Evolutionary conservation across 495 filamentous ascomycete species (phyloP).

Genomic region (Paragyromitra xinjiangensis): DNA sequence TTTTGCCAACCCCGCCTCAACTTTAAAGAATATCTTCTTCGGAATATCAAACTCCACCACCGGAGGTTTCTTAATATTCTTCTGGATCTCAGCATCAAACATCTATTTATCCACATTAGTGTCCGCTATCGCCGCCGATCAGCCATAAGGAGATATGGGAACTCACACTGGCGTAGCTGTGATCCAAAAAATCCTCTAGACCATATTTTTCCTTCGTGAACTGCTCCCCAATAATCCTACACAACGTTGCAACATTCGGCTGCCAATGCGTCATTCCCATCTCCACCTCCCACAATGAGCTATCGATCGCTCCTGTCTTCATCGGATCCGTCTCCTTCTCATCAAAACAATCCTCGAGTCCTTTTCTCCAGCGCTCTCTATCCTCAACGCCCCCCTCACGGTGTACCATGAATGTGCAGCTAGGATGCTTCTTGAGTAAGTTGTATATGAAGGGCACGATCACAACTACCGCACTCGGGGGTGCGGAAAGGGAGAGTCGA

Average conservation of each 20-base stretch:
- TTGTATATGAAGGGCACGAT: slow-evolving; percentile 96
- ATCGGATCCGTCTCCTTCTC: slow-evolving; percentile 79
- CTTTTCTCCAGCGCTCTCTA: slow-evolving; percentile 68
- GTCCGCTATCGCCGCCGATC: not conserved
- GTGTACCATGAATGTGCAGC: slow-evolving; percentile 95
- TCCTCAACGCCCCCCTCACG: slow-evolving; percentile 70
- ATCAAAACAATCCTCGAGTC: slow-evolving; percentile 82
- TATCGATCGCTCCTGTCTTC: slow-evolving; percentile 86
- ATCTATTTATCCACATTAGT: slow-evolving; percentile 63
- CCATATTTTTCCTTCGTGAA: slow-evolving; percentile 95
- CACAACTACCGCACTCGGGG: slow-evolving; percentile 84
- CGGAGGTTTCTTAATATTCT: slow-evolving; percentile 81
- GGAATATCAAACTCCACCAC: slow-evolving; percentile 95
- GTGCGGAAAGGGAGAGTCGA: slow-evolving; percentile 80
- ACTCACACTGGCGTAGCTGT: slow-evolving; percentile 86
- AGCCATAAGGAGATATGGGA: not conserved
- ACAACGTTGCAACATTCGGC: slow-evolving; percentile 93
- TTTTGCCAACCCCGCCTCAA: slow-evolving; percentile 57
- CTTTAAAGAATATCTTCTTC: slow-evolving; percentile 76
- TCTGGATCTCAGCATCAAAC: slow-evolving; percentile 80
- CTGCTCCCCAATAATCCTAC: slow-evolving; percentile 93
- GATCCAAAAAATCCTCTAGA: slow-evolving; percentile 94
- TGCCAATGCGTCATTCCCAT: slow-evolving; percentile 92
- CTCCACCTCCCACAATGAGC: slow-evolving; percentile 93
- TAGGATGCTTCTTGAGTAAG: slow-evolving; percentile 85